phyloP scores from a whole-genome alignment of 192 early-diverging fungal species.

The Funneliformis mosseae region DNA sequence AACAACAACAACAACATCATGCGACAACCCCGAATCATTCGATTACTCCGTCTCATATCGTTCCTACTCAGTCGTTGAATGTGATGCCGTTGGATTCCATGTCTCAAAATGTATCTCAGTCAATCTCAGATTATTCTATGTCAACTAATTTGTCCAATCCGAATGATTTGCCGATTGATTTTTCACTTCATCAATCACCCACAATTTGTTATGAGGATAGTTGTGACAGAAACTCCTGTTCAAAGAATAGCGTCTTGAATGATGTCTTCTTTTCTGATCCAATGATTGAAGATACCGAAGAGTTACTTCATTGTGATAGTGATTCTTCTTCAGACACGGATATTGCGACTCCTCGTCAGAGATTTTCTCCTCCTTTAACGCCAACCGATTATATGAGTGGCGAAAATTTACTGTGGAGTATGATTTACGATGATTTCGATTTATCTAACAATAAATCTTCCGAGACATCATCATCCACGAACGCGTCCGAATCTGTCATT shows the following conservation, averaged over 20 bases:
- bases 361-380: constrained; percentile 5
- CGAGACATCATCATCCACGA: neutral
- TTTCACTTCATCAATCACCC: constrained; percentile 3
- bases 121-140: neutral
- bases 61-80: neutral
- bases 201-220: neutral
- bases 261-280: constrained; percentile 29
- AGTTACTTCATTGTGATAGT: constrained; percentile 26
- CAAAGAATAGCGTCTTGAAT: constrained; percentile 5
- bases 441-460: neutral
- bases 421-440: neutral
- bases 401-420: neutral
- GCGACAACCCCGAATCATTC: neutral
- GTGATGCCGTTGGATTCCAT: neutral
- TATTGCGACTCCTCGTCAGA: constrained; percentile 16
- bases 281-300: constrained; percentile 13
- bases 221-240: neutral
- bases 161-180: neutral
- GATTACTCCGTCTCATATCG: neutral
- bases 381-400: constrained; percentile 15
- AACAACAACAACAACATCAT: neutral
- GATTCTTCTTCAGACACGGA: constrained; percentile 31
- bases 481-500: neutral
- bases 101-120: neutral
- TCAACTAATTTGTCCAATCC: neutral